Evolutionary conservation across 2,329 filamentous ascomycete species (phyloP).

Genomic region (Calycina herbarum): DNA sequence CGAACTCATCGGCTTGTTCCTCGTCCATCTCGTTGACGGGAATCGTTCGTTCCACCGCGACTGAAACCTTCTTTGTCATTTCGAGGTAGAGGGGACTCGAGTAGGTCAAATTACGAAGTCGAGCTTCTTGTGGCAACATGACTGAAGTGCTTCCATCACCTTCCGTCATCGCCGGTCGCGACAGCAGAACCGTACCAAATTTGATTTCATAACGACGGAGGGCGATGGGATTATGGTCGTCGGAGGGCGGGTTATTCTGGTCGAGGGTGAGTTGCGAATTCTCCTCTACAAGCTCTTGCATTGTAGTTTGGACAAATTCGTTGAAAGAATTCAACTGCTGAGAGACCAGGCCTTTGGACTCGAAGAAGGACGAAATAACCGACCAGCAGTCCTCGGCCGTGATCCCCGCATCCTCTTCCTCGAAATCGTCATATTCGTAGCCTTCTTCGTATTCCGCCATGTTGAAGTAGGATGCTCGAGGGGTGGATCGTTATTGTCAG

Average conservation of each 20-base stretch:
- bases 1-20: conserved; percentile 57
- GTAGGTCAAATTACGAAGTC: conserved; percentile 93
- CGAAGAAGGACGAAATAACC: conserved; percentile 96
- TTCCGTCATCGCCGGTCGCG: conserved; percentile 87
- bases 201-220: conserved; percentile 93
- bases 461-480: conserved; percentile 18
- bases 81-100: conserved; percentile 87
- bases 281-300: conserved; percentile 92
- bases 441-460: conserved; percentile 46
- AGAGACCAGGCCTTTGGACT: conserved; percentile 90
- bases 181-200: conserved; percentile 87
- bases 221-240: conserved; percentile 77
- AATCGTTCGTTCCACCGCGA: conserved; percentile 75
- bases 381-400: conserved; percentile 98
- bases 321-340: conserved; percentile 99
- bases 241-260: conserved; percentile 78
- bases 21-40: conserved; percentile 68
- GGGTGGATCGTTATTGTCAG: background rate
- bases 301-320: conserved; percentile 90
- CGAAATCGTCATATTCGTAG: conserved; percentile 70
- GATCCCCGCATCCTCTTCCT: conserved; percentile 70
- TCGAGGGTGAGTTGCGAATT: conserved; percentile 91
- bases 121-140: conserved; percentile 90
- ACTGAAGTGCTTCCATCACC: conserved; percentile 85
- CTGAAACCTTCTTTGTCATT: conserved; percentile 80